These are phyloP conservation scores for Pseudozyma sp. DNA, from an alignment of 1,284 basidiomycete genomes.

Conservation along the genomic window DNA sequence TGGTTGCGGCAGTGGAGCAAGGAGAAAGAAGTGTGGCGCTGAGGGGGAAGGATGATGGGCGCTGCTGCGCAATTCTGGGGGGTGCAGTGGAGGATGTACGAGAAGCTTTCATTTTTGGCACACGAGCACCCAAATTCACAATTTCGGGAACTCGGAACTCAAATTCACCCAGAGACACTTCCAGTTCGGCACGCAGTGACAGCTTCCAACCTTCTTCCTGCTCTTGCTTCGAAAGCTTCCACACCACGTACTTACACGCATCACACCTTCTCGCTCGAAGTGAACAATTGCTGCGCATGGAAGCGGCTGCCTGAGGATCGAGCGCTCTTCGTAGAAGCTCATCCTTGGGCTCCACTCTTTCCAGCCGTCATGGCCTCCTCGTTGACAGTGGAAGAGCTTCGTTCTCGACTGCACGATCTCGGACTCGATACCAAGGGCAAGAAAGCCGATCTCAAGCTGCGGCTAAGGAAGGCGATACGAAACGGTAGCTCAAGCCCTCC, in stretches of 20 bases:
- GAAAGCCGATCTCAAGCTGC: slow-evolving; percentile 57
- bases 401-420: slow-evolving; percentile 49
- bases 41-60: not conserved
- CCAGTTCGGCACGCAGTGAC: slow-evolving; percentile 2
- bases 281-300: slow-evolving; percentile 6
- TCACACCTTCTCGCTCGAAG: not conserved
- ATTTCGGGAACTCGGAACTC: slow-evolving; percentile 31
- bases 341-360: slow-evolving; percentile 23
- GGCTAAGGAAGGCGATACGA: slow-evolving; percentile 46
- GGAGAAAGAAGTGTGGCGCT: not conserved
- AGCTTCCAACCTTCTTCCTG: not conserved
- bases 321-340: slow-evolving; percentile 28
- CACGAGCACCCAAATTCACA: slow-evolving; percentile 3
- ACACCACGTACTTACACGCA: not conserved
- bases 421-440: slow-evolving; percentile 64
- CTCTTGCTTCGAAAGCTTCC: not conserved
- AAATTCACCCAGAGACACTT: not conserved
- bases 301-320: slow-evolving; percentile 32
- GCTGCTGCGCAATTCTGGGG: slow-evolving; percentile 16
- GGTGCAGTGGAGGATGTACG: slow-evolving; percentile 22
- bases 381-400: slow-evolving; percentile 47
- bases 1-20: slow-evolving; percentile 1
- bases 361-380: slow-evolving; percentile 36
- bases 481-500: slow-evolving; percentile 24
- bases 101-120: slow-evolving; percentile 5